phyloP scores from a whole-genome alignment of 108 stramenopile genomes.

The Cyclotella baltica region DNA sequence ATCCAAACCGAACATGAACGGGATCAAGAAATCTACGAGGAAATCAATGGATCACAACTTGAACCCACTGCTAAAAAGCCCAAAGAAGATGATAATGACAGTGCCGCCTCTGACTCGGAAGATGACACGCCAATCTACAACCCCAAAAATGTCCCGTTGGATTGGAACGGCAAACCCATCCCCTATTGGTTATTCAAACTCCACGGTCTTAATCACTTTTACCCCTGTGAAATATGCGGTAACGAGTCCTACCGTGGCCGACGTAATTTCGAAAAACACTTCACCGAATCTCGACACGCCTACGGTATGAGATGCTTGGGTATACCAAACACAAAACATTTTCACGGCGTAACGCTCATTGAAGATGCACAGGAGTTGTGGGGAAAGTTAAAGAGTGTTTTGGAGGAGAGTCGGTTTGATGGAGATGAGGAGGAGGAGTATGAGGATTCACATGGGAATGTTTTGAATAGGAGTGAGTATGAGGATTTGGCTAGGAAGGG shows the following conservation, averaged over 20 bases:
- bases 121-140: constrained; percentile 99
- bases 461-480: constrained; percentile 91
- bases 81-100: constrained; percentile 59
- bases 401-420: constrained; percentile 85
- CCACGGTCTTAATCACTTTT: constrained; percentile 98
- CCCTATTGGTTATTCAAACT: constrained; percentile 99
- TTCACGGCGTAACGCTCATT: constrained; percentile 97
- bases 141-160: constrained; percentile 97
- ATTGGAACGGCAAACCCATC: constrained; percentile 99
- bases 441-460: constrained; percentile 98
- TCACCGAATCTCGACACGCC: constrained; percentile 96
- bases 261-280: constrained; percentile 94
- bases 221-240: constrained; percentile 98
- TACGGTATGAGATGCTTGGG: constrained; percentile 98
- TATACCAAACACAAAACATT: constrained; percentile 99
- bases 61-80: constrained; percentile 27
- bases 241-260: constrained; percentile 95
- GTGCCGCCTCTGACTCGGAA: constrained; percentile 84
- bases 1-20: constrained; percentile 94
- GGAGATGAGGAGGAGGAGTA: constrained; percentile 94
- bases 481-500: constrained; percentile 97
- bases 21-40: constrained; percentile 89
- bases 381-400: constrained; percentile 76
- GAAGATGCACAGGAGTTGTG: constrained; percentile 96
- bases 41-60: constrained; percentile 61